Evolutionary conservation across 345 rosid genomes (phyloP).

Genomic region (Lepidium didymum): DNA sequence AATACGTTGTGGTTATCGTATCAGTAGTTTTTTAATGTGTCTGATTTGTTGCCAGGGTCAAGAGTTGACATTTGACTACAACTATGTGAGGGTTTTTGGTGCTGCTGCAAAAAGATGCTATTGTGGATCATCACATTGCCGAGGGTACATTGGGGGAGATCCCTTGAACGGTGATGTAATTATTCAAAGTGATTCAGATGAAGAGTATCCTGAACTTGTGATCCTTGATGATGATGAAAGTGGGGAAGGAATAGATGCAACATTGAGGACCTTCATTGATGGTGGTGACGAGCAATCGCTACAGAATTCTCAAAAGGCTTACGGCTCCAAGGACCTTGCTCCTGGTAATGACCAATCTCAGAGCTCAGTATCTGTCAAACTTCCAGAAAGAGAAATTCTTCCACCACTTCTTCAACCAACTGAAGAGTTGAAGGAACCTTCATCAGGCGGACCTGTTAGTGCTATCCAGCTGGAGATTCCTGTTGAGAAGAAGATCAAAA

Average conservation of each 20-base stretch:
- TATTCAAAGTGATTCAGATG: slow-evolving; percentile 96
- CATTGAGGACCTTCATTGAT: slow-evolving; percentile 27
- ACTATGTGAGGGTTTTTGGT: slow-evolving; percentile 94
- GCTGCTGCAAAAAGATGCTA: slow-evolving; percentile 98
- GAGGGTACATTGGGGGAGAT: slow-evolving; percentile 98
- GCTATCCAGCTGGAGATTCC: slow-evolving; percentile 35
- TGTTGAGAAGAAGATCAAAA: slow-evolving; percentile 32
- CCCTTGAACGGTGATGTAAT: slow-evolving; percentile 63
- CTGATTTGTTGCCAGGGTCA: slow-evolving; percentile 53
- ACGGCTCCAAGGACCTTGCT: slow-evolving; percentile 32
- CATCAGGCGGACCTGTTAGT: slow-evolving; percentile 17
- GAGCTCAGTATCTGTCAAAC: slow-evolving; percentile 30
- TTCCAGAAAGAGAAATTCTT: slow-evolving; percentile 21
- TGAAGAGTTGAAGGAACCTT: slow-evolving; percentile 22
- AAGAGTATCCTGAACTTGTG: slow-evolving; percentile 88
- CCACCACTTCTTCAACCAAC: slow-evolving; percentile 30
- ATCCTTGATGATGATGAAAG: slow-evolving; percentile 68
- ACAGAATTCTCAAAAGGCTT: slow-evolving; percentile 23
- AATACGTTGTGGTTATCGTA: not conserved
- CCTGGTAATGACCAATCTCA: slow-evolving; percentile 25
- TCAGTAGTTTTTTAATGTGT: slow-evolving; percentile 4
- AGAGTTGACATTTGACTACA: slow-evolving; percentile 96
- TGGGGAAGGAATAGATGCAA: slow-evolving; percentile 32
- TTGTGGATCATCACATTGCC: slow-evolving; percentile 81
- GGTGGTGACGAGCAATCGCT: slow-evolving; percentile 25